Percentiles rank a stretch among this genome's conserved stretches.
phyloP scores from a whole-genome alignment of 495 filamentous ascomycete genomes.

The Cercophora samala region DNA sequence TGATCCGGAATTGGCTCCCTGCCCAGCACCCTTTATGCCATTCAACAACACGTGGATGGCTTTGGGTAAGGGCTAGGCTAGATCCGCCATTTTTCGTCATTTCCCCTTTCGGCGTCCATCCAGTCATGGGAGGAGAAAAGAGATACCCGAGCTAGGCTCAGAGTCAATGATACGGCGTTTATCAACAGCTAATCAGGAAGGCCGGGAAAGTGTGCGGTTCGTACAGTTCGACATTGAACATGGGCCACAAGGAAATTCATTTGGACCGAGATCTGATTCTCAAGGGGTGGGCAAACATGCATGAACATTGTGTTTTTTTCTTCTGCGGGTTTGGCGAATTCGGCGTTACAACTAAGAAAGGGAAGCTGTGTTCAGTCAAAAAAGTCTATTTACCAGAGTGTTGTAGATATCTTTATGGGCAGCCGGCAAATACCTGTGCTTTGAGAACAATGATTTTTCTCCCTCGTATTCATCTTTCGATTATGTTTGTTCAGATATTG shows the following conservation, averaged over 20 bases:
- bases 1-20: background rate
- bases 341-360: conserved; percentile 27
- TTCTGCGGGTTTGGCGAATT: conserved; percentile 25
- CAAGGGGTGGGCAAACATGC: background rate
- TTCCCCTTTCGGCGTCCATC: background rate
- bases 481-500: too few relatives aligned
- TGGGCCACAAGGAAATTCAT: background rate
- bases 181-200: background rate
- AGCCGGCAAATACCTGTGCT: background rate
- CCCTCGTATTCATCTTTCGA: too few relatives aligned
- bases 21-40: background rate
- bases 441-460: background rate
- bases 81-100: background rate
- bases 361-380: conserved; percentile 12
- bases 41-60: background rate
- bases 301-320: conserved; percentile 10
- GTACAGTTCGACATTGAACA: background rate
- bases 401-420: background rate
- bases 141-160: conserved; percentile 5
- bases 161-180: conserved; percentile 4
- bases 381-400: background rate
- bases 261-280: background rate
- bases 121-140: background rate
- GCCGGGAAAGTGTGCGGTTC: background rate
- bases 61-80: background rate